A percentile compares a stretch with the other conserved stretches of the same genome.
phyloP scores from a whole-genome alignment of 768 basidiomycete species.

The Botryobasidium botryosum region DNA sequence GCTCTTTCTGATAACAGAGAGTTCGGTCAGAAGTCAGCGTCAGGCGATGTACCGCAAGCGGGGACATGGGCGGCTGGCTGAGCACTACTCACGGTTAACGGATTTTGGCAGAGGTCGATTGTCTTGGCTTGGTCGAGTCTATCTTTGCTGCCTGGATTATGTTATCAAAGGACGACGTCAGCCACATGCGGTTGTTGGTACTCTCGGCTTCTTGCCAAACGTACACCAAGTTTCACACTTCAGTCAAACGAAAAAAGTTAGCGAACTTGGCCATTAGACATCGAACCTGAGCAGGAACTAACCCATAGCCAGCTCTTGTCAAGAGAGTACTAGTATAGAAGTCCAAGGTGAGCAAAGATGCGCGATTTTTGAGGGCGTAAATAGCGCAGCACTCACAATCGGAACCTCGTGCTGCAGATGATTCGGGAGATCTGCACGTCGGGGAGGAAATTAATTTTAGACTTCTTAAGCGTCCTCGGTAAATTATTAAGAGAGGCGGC shows the following conservation, averaged over 20 bases:
- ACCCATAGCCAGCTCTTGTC: constrained; percentile 96
- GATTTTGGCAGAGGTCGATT: constrained; percentile 94
- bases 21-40: not conserved
- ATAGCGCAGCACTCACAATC: constrained; percentile 44
- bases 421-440: constrained; percentile 69
- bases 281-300: not conserved
- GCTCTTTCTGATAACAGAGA: constrained; percentile 61
- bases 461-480: not conserved
- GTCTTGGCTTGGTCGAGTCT: constrained; percentile 65
- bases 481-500: not conserved
- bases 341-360: not conserved
- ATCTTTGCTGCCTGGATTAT: constrained; percentile 60
- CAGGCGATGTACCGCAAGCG: not conserved
- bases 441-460: not conserved
- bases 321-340: constrained; percentile 48
- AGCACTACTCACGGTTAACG: constrained; percentile 55
- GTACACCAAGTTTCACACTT: constrained; percentile 99
- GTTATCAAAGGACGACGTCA: too few relatives aligned
- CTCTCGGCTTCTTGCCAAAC: too few relatives aligned
- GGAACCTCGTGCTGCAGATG: constrained; percentile 85
- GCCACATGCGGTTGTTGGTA: too few relatives aligned
- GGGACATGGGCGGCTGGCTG: too few relatives aligned
- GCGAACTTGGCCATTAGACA: not conserved
- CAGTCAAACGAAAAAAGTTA: not conserved
- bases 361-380: not conserved